phyloP scores from a whole-genome alignment of 2,329 filamentous ascomycete species.

The Neurospora crassa region DNA sequence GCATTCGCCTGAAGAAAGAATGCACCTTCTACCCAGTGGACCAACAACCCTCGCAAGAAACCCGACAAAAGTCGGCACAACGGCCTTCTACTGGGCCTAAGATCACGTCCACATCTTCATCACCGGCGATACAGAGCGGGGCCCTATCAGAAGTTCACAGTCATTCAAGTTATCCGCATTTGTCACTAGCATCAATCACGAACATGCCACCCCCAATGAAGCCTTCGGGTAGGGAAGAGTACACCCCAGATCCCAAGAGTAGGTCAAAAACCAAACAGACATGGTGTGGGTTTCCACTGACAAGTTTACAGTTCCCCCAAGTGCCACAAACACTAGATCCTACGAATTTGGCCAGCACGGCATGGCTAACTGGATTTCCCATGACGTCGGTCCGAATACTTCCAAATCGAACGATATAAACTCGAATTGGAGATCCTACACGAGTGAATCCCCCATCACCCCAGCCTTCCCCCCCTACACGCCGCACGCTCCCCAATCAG shows the following conservation, averaged over 20 bases:
- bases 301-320: conserved; percentile 24
- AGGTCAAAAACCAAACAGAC: conserved; percentile 19
- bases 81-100: conserved; percentile 30
- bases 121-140: conserved; percentile 34
- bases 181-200: conserved; percentile 35
- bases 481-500: conserved; percentile 29
- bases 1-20: conserved; percentile 87
- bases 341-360: conserved; percentile 32
- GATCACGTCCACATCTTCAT: conserved; percentile 36
- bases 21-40: conserved; percentile 90
- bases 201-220: conserved; percentile 36
- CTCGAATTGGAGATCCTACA: conserved; percentile 38
- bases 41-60: conserved; percentile 48
- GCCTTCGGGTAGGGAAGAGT: conserved; percentile 26
- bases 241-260: conserved; percentile 33
- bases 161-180: conserved; percentile 31
- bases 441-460: conserved; percentile 40
- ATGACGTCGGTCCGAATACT: conserved; percentile 31
- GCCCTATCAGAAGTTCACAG: conserved; percentile 32
- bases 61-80: conserved; percentile 32
- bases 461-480: conserved; percentile 41
- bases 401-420: conserved; percentile 34
- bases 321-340: conserved; percentile 22
- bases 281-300: not conserved
- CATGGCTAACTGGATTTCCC: conserved; percentile 34